Evolutionary conservation across 306 rosid species (phyloP).

Genomic region (Luffa aegyptiaca): DNA sequence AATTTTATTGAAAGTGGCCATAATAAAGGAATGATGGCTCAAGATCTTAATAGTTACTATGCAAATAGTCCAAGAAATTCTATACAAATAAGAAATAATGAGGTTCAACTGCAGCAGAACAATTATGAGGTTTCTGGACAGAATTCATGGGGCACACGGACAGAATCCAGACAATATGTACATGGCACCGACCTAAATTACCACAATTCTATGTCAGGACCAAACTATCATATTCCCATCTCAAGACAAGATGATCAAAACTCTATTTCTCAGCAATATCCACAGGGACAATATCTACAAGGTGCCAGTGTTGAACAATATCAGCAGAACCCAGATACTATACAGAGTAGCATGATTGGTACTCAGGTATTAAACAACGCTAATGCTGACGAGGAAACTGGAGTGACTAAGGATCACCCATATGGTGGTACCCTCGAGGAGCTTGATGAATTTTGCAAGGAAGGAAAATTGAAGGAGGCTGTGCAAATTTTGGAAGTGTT

Average conservation of each 20-base stretch:
- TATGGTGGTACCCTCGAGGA: slow-evolving; percentile 40
- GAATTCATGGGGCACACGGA: slow-evolving; percentile 14
- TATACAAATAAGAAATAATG: not conserved
- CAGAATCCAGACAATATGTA: slow-evolving; percentile 11
- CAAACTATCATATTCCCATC: slow-evolving; percentile 10
- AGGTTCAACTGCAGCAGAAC: slow-evolving; percentile 11
- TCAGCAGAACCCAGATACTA: slow-evolving; percentile 21
- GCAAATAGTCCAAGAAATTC: not conserved
- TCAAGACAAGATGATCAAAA: slow-evolving; percentile 1
- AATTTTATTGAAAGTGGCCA: not conserved
- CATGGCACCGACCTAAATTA: not conserved
- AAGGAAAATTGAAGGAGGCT: slow-evolving; percentile 70
- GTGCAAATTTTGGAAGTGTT: slow-evolving; percentile 40
- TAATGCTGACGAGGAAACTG: slow-evolving; percentile 19
- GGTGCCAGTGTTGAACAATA: slow-evolving; percentile 6
- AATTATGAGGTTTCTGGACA: slow-evolving; percentile 10
- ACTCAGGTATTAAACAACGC: slow-evolving; percentile 22
- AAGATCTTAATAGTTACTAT: not conserved
- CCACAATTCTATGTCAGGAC: not conserved
- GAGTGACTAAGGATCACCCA: slow-evolving; percentile 18
- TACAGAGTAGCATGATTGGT: slow-evolving; percentile 19
- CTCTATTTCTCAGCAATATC: not conserved
- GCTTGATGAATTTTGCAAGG: slow-evolving; percentile 45
- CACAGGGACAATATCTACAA: slow-evolving; percentile 28
- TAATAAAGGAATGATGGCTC: not conserved